Base-by-base conservation (phyloP, 2,329 filamentous ascomycete genomes). In the Aspergillus transmontanensis region DNA sequence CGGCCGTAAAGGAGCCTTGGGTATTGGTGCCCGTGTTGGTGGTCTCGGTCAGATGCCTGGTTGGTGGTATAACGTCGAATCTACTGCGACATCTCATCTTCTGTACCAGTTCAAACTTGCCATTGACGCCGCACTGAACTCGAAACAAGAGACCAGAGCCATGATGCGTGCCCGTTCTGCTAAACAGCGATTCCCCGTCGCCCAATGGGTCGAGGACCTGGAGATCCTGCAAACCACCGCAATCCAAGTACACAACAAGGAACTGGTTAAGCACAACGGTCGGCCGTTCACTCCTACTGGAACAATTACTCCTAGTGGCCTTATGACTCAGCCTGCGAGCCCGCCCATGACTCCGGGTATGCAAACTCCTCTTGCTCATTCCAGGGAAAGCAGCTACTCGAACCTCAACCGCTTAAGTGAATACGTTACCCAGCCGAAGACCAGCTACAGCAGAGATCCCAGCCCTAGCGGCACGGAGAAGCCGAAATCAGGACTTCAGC, bases 21-120 rank as follows among this genome's bases (percentile, higher is more conserved):
- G 88, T 69, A 86, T 90, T 59, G 88, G 88, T 57, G 86, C 87
- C 36, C 82, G 87, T 59, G 88, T 90, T 36, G 88, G 88, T 67
- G 88, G 88, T 61, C 81, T 90, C 23, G 87, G 88, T n/a, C 86
- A 89, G 71, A 90, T 90, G 87, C 88, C 88, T 30, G 88, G 88
- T 23, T 90, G 87, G 85, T 90, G 88, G 88, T 90, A 86, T 73
- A 89, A 88, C 0, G 85, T 90, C 60, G 88, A 90, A 73, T 89
- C 86, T 0, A 87, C 83, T 6, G 86, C 86, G 1, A 88, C 87
- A 0, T 83, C 83, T 50, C 88, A 90, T 78, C 76, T 89, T 46
- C 79, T 90, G 58, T 83, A 86, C 56, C 88, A 90, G 72, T 90
- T 90, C 79, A 87, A 86, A 73, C 80, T 83, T 66, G 86, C 88